phyloP scores from a whole-genome alignment of 768 basidiomycete genomes.

The Chalciporus chontae region DNA sequence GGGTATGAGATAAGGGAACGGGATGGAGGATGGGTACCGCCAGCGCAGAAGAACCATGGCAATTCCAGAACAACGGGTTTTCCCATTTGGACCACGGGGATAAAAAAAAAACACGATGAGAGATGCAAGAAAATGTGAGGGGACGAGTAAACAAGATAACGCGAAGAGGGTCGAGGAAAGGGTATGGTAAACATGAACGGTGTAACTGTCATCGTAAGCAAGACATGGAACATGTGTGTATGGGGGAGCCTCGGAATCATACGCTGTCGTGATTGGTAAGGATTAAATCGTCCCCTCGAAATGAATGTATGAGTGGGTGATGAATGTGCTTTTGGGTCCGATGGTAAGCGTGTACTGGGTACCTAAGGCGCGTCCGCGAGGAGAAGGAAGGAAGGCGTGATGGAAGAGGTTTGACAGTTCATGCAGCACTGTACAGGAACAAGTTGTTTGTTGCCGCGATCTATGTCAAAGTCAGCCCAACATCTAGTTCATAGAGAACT shows the following conservation, averaged over 20 bases:
- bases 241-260: slow-evolving; percentile 12
- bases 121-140: slow-evolving; percentile 18
- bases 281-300: slow-evolving; percentile 28
- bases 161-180: slow-evolving; percentile 20
- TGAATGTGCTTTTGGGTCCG: slow-evolving; percentile 14
- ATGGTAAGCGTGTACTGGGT: slow-evolving; percentile 9
- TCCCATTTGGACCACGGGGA: slow-evolving; percentile 15
- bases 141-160: slow-evolving; percentile 16
- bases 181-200: slow-evolving; percentile 29
- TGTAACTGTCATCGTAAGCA: slow-evolving; percentile 28
- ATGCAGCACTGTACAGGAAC: slow-evolving; percentile 40
- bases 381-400: not conserved
- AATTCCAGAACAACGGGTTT: slow-evolving; percentile 18
- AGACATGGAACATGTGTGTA: slow-evolving; percentile 22
- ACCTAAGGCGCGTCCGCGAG: slow-evolving; percentile 13
- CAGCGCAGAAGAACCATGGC: slow-evolving; percentile 11
- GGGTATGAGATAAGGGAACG: slow-evolving; percentile 3
- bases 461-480: slow-evolving; percentile 36
- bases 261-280: slow-evolving; percentile 21
- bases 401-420: slow-evolving; percentile 14
- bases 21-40: slow-evolving; percentile 1
- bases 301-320: slow-evolving; percentile 13
- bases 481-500: not conserved
- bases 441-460: slow-evolving; percentile 78
- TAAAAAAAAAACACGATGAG: slow-evolving; percentile 13